Evolutionary conservation across 306 rosid species (phyloP), one percentile per base, ranked within the genome.

Genomic region (Cicer bijugum): DNA sequence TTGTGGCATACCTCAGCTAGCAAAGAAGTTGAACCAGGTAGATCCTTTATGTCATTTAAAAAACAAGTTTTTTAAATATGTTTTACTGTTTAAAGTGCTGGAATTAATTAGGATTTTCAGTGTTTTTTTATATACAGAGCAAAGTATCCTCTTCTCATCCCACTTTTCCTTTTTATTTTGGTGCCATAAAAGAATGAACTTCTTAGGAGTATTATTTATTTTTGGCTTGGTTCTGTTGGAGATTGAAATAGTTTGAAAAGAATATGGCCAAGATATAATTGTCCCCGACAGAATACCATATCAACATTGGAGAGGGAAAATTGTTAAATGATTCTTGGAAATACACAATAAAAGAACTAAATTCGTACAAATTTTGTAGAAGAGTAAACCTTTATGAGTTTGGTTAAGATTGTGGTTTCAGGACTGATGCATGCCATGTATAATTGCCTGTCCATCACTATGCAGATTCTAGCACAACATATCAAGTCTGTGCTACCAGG

Each of bases 11-110:
- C 99, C 99, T 69, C 99, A 88, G 68, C 86, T 95, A 77, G 99
- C 99, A 52, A 91, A 95, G 84, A 91, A 81, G 80, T 87, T 95
- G 89, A 95, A 95, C 83, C 96, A 95, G 97, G 99, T 95, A 85
- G 46, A 72, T 56, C 66, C 38, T 48, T 56, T 8, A 52, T 33
- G 35, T 62, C 35, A 17, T 52, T 72, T 45, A 45, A 53, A 45
- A 20, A 33, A 60, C 4, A 40, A 16, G 14, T 48, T 37, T 2
- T 72, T 9, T 39, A 37, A 14, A 40, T 46, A 40, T 63, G 62
- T 64, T 71, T 66, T 67, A 28, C 71, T 46, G 48, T 52, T 45
- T 42, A 56, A 40, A 65, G 71, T 80, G 60, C 65, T 43, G 15
- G 48, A 67, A 12, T 20, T 40, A 15, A 37, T 47, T 58, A 35